Base-by-base conservation (phyloP, 306 rosid genomes). In the Dryas octopetala region DNA sequence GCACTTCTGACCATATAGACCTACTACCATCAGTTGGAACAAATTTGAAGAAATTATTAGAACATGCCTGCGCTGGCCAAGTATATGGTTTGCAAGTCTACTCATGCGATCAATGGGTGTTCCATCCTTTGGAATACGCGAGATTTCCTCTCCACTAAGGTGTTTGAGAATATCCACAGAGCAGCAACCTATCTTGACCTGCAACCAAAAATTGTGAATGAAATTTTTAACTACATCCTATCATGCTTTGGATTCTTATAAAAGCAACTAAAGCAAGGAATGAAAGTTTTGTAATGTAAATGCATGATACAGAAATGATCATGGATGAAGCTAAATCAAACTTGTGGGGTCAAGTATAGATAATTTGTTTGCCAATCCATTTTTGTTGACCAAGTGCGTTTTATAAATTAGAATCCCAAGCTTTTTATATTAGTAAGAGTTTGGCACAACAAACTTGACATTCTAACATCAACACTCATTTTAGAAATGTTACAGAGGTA, bases 101-200 rank as follows among this genome's bases (percentile, higher is more conserved):
- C 93, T 86, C 86, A 95, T 68, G 77, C 98, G 97, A 87, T 95
- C 98, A 52, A n/a, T 81, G 47, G 87, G 80, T 65, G 82, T 82
- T 81, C 87, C 92, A 71, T 82, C 89, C 55, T 80, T 67, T 47
- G 91, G 86, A 65, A 79, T 78, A 58, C 97, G 88, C 8, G 98
- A 95, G 74, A 92, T 90, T 88, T 95, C 97, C 82, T 91, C 98
- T 72, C 93, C 97, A 13, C 98, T 91, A 12, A 92, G 81, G 74
- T 95, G 97, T 89, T 91, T 95, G 80, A 95, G 90, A 77, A 95
- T 82, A 83, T 95, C 99, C 76, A 86, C 84, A 7, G 93, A 87
- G 82, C 97, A 89, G 86, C 96, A 92, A 78, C 91, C 90, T 81
- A 95, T 83, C 84, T 86, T 95, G 80, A 92, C 96, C 99, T 92